Evolutionary conservation across 768 basidiomycete species (phyloP).

Genomic region (Tulasnella sp.): DNA sequence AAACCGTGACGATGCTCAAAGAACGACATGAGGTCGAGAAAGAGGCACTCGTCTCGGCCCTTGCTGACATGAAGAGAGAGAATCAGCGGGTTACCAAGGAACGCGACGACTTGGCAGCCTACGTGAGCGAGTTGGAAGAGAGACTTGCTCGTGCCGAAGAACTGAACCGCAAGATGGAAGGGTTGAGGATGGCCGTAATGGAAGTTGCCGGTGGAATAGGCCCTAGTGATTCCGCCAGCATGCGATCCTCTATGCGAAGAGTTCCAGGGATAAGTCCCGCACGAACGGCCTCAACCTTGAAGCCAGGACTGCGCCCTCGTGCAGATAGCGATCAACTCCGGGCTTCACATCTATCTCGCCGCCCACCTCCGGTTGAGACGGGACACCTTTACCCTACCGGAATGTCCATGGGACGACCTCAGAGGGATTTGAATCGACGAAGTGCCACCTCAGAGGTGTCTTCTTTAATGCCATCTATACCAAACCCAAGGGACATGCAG

Average conservation of each 20-base stretch:
- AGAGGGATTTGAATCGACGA: constrained; percentile 6
- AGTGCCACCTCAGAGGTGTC: constrained; percentile 23
- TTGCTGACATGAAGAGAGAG: constrained; percentile 22
- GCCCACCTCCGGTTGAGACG: not conserved
- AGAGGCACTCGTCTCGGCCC: constrained; percentile 25
- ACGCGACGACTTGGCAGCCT: constrained; percentile 20
- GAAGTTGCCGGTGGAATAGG: constrained; percentile 10
- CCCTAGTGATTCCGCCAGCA: not conserved
- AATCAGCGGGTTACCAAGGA: constrained; percentile 16
- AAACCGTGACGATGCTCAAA: constrained; percentile 19
- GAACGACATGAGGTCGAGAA: constrained; percentile 29
- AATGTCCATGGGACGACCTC: not conserved
- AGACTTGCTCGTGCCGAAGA: constrained; percentile 14
- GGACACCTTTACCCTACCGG: not conserved
- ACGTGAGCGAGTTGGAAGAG: constrained; percentile 24
- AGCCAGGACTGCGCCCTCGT: not conserved
- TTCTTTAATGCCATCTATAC: constrained; percentile 11
- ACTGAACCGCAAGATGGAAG: constrained; percentile 24
- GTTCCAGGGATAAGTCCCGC: not conserved
- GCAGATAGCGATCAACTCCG: not conserved
- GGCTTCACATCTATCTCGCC: not conserved
- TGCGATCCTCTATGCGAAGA: constrained; percentile 3
- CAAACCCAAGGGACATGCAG: not conserved
- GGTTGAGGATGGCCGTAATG: constrained; percentile 19
- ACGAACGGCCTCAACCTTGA: not conserved